Evolutionary conservation across 352 stramenopile species (phyloP), one percentile per base, ranked within the genome.

Genomic region (Albugo laibachii): DNA sequence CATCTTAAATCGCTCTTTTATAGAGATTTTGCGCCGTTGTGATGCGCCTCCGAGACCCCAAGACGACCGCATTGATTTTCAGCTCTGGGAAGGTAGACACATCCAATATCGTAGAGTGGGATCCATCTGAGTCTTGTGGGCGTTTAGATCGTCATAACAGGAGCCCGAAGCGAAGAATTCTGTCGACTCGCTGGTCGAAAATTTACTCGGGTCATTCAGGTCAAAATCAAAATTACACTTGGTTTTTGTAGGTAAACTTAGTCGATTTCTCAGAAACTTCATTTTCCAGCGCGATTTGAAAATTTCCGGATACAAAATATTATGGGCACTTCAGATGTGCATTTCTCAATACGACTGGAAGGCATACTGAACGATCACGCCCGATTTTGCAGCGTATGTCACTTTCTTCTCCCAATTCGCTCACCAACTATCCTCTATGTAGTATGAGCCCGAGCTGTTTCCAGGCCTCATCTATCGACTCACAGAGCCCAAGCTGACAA

Each of bases 391-490:
- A 96, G 76, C 61, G 79, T 93, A 74, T 49, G 74, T 80, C 34
- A 45, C 21, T 16, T 13, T 38, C 42, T 13, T n/a, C 35, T 14
- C 48, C 0, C n/a, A 53, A 45, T 37, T 24, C 2, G 5, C 42
- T 19, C 34, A 27, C 39, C n/a, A n/a, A n/a, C n/a, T n/a, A n/a
- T n/a, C n/a, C 34, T 49, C 8, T 38, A 27, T 14, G 11, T 55
- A 80, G 48, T 99, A 99, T 62, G 96, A 99, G 55, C 96, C 96
- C 0, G 96, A 99, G 57, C 66, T 99, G 15, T 99, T 99, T 65
- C 92, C 95, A 11, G 96, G 96, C 8, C 71, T 99, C 18, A 98
- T 99, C 58, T 99, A 99, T 73, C 83, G 95, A 41, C 81, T 99
- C 61, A 64, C 96, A 2, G 74, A 84, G 45, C 94, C 95, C 16